These are phyloP conservation scores for Papiliotrema nemorosa DNA, from an alignment of 1,284 basidiomycete genomes.

Conservation along the genomic window DNA sequence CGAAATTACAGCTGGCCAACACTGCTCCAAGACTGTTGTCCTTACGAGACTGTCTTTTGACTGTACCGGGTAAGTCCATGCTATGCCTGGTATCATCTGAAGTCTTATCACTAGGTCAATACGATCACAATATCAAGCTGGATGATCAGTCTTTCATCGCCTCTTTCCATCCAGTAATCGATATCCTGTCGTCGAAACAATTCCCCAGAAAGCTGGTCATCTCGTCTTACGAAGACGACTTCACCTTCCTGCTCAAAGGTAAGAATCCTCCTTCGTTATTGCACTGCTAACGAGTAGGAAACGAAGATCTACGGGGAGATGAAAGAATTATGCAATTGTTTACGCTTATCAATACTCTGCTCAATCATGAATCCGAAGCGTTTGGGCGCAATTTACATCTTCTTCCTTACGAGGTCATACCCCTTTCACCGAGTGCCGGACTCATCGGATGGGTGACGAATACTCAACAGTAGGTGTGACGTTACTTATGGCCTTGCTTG, in stretches of 20 bases:
- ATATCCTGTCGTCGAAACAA: conserved; percentile 39
- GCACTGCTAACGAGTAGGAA: conserved; percentile 17
- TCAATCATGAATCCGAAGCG: conserved; percentile 39
- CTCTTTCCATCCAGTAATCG: conserved; percentile 29
- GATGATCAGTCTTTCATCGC: conserved; percentile 44
- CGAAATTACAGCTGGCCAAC: conserved; percentile 30
- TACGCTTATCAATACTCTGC: conserved; percentile 40
- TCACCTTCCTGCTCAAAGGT: conserved; percentile 45
- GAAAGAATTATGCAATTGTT: conserved; percentile 49
- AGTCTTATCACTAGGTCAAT: conserved; percentile 27
- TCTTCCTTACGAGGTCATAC: conserved; percentile 40
- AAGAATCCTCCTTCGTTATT: not conserved
- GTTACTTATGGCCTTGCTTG: not conserved
- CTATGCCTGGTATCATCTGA: not conserved
- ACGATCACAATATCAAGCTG: conserved; percentile 33
- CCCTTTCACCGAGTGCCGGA: conserved; percentile 37
- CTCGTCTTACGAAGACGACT: conserved; percentile 25
- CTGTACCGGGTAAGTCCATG: conserved; percentile 33
- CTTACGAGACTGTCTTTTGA: conserved; percentile 37
- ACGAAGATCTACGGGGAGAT: conserved; percentile 40
- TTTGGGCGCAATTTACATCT: conserved; percentile 40
- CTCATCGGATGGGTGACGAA: conserved; percentile 42
- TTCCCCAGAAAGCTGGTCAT: conserved; percentile 40
- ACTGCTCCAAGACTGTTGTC: conserved; percentile 35
- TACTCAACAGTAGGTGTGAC: conserved; percentile 41